These are phyloP conservation scores for Primulina huaijiensis DNA, from an alignment of 257 asterid genomes.

Conservation along the genomic window DNA sequence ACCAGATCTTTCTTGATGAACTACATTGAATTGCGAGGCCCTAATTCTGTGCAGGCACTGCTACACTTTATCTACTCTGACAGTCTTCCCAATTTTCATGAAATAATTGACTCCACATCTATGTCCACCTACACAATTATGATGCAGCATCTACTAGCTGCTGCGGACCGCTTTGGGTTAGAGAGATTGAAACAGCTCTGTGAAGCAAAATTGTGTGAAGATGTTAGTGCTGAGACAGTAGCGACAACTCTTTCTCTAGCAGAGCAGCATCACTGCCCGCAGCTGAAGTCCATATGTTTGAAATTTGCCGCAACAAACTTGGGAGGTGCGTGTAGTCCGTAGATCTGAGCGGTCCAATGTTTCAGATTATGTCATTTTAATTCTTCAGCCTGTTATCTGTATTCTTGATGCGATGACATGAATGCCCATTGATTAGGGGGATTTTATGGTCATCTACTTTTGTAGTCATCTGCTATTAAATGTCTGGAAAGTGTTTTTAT, in stretches of 20 bases:
- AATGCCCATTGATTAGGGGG: slow-evolving; percentile 20
- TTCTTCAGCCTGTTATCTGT: slow-evolving; percentile 40
- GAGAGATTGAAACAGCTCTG: slow-evolving; percentile 85
- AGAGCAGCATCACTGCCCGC: slow-evolving; percentile 76
- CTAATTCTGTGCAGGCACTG: slow-evolving; percentile 66
- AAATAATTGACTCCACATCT: slow-evolving; percentile 53
- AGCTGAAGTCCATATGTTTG: slow-evolving; percentile 86
- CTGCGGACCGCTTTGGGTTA: slow-evolving; percentile 92
- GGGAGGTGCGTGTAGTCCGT: slow-evolving; percentile 99
- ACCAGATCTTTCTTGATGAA: slow-evolving; percentile 16
- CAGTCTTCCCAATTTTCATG: slow-evolving; percentile 61
- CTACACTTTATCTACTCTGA: slow-evolving; percentile 80
- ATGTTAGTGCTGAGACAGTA: slow-evolving; percentile 58
- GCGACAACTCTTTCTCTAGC: slow-evolving; percentile 93
- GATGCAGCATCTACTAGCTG: slow-evolving; percentile 94
- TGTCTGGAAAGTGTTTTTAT: slow-evolving; percentile 19
- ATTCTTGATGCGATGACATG: slow-evolving; percentile 35
- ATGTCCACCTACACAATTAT: slow-evolving; percentile 55
- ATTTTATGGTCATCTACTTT: slow-evolving; percentile 19
- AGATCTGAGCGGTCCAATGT: slow-evolving; percentile 84
- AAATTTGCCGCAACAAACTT: slow-evolving; percentile 92
- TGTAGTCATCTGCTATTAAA: slow-evolving; percentile 12
- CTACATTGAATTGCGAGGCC: slow-evolving; percentile 11
- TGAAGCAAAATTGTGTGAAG: slow-evolving; percentile 78
- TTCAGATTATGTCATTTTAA: slow-evolving; percentile 67